Evolutionary conservation across 2,329 filamentous ascomycete genomes (phyloP), one percentile per base, ranked within the genome.

Genomic region (Chrysoporthe puriensis): DNA sequence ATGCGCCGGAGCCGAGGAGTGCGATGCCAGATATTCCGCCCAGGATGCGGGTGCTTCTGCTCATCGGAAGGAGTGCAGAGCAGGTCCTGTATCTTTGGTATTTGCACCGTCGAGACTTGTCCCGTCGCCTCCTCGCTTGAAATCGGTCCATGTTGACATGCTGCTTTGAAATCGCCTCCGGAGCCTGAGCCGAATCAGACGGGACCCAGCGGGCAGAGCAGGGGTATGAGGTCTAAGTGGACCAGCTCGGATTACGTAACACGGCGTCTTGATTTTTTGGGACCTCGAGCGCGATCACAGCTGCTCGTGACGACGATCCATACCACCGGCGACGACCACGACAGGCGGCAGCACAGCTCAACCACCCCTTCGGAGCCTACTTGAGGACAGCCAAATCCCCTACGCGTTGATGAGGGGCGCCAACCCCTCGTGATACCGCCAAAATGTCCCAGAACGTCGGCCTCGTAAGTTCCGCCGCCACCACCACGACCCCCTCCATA

Each of bases 391-490:
- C 16, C 40, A 21, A 60, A 58, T 9, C 64, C 18, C 57, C 46
- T 59, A 52, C 61, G 48, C 69, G 57, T 74, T 69, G 63, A 74
- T 74, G 75, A 76, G 76, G 69, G 76, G 78, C 75, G 72, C 70
- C 64, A 70, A 62, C 62, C 57, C 63, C 73, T 75, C 72, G 72
- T 74, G 73, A 73, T 63, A 73, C 58, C 63, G 69, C 73, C 78
- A 82, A 68, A 56, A 95, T 95, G 92, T 94, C 92, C 73, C 91
- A 94, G 85, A 90, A 88, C 72, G 82, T 94, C 76, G 92, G 92
- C 75, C 83, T 91, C 79, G 92, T 94, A 86, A 76, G 83, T 74
- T 79, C 71, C 64, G 26, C 26, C 26, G 26, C 26, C 26, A 26
- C 26, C 26, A 26, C 26, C 26, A 26, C 57, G 57, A 66, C 65